Evolutionary conservation across 805 yeast species (phyloP), one percentile per base, ranked within the genome.

Genomic region (Starmerella davenportii): DNA sequence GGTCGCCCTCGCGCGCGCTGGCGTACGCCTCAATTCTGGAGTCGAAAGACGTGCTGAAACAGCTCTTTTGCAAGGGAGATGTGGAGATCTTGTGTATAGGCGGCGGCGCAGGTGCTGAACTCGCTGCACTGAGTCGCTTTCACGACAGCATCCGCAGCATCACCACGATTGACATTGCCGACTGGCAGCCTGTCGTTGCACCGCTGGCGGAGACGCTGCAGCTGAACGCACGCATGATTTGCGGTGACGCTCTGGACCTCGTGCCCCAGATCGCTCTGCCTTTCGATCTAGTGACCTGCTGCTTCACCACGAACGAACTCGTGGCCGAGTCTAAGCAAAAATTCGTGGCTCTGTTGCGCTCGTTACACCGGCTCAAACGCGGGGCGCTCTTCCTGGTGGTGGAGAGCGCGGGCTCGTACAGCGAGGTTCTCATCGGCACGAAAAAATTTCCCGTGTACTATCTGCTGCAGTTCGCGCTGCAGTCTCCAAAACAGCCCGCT

Each of bases 321-420:
- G 82, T 82, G 51, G 66, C 76, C 14, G 81, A 73, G 44, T 69
- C 80, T 44, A 72, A 69, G 48, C 59, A 70, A 0, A 70, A 65
- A 32, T 68, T 92, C 4, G 66, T 80, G 29, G 59, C 65, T 38
- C 62, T 78, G 37, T 60, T 82, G 38, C 73, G 74, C 43, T 52
- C 58, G 9, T 55, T 82, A 41, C 45, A 51, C 4, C 31, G 52
- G 5, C 79, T 92, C 55, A 52, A 57, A 27, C 39, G 55, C 1
- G 90, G 85, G 0, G 58, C 80, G 14, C 55, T 68, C 21, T 56
- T 82, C 27, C 61, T 84, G 34, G 71, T 82, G 19, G 70, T 80
- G 2, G 95, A 82, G 51, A 76, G 90, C 58, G 95, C 95, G 0
- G 94, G 95, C 1, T 78, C 92, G 8, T 82, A 75, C 56, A 79